Percentiles rank a stretch among this genome's conserved stretches.
Conservation (phyloP, 345 rosid genomes). For the Erysimum cheiranthoides region DNA sequence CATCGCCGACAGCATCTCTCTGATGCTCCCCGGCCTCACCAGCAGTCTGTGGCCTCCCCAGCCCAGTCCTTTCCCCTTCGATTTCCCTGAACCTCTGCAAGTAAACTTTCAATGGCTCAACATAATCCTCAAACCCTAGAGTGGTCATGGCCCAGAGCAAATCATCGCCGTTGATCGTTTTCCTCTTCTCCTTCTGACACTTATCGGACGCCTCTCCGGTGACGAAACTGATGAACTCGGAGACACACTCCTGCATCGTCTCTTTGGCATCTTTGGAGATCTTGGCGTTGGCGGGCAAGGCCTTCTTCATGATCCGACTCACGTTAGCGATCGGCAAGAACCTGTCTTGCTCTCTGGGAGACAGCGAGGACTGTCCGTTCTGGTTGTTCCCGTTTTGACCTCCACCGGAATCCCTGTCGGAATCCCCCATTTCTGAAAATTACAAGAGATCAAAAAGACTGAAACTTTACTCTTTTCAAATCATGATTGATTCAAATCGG, state of each 20-base stretch:
- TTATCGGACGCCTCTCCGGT: slow-evolving; percentile 84
- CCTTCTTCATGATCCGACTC: slow-evolving; percentile 82
- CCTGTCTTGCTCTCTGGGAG: slow-evolving; percentile 72
- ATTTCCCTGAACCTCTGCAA: slow-evolving; percentile 77
- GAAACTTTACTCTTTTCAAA: slow-evolving; percentile 29
- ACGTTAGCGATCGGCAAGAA: slow-evolving; percentile 79
- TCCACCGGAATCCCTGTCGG: slow-evolving; percentile 72
- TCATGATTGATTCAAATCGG: slow-evolving; percentile 24
- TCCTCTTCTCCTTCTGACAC: slow-evolving; percentile 82
- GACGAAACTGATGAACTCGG: slow-evolving; percentile 79
- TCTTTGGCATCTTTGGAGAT: slow-evolving; percentile 82
- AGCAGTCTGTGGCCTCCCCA: slow-evolving; percentile 40
- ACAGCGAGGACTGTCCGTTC: slow-evolving; percentile 47
- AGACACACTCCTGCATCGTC: slow-evolving; percentile 82
- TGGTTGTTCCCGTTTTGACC: slow-evolving; percentile 50
- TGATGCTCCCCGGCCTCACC: slow-evolving; percentile 47
- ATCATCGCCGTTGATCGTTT: slow-evolving; percentile 76
- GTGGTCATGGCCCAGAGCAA: slow-evolving; percentile 67
- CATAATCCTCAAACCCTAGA: slow-evolving; percentile 76
- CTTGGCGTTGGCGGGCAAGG: slow-evolving; percentile 75
- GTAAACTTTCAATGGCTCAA: slow-evolving; percentile 70
- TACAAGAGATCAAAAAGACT: slow-evolving; percentile 5
- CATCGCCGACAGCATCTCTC: slow-evolving; percentile 45
- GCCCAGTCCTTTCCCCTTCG: slow-evolving; percentile 67
- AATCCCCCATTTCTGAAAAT: slow-evolving; percentile 59